phyloP scores from a whole-genome alignment of 225 moss, liverwort and hornwort genomes.

The Thuidium tamariscinum region DNA sequence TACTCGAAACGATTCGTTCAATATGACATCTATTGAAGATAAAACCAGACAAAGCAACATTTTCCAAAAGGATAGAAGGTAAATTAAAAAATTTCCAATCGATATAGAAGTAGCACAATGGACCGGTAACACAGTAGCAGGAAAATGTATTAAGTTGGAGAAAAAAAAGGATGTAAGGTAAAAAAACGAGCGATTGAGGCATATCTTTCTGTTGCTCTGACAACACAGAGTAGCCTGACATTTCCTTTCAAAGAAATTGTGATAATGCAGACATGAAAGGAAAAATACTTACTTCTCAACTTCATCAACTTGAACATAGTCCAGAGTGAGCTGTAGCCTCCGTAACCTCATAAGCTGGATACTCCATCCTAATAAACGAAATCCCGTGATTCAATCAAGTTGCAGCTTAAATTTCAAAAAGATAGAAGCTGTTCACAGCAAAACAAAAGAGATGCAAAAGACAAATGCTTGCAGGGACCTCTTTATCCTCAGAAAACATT shows the following conservation, averaged over 20 bases:
- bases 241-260: neutral
- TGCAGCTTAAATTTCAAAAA: neutral
- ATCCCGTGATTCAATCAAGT: neutral
- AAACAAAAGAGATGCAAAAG: neutral
- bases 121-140: neutral
- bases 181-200: neutral
- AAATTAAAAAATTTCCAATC: neutral
- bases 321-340: constrained; percentile 76
- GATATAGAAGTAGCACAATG: neutral
- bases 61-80: neutral
- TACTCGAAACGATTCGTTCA: neutral
- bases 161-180: neutral
- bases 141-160: neutral
- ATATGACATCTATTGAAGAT: neutral
- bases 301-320: constrained; percentile 71
- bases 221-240: neutral
- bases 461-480: neutral
- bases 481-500: neutral
- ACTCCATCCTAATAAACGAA: constrained; percentile 62
- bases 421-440: neutral
- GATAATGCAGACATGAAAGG: neutral
- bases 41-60: neutral
- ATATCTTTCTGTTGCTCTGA: neutral
- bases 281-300: constrained; percentile 63
- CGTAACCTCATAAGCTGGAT: constrained; percentile 77